Evolutionary conservation across 257 asterid species (phyloP), one percentile per base, ranked within the genome.

Genomic region (Nicotiana attenuata): DNA sequence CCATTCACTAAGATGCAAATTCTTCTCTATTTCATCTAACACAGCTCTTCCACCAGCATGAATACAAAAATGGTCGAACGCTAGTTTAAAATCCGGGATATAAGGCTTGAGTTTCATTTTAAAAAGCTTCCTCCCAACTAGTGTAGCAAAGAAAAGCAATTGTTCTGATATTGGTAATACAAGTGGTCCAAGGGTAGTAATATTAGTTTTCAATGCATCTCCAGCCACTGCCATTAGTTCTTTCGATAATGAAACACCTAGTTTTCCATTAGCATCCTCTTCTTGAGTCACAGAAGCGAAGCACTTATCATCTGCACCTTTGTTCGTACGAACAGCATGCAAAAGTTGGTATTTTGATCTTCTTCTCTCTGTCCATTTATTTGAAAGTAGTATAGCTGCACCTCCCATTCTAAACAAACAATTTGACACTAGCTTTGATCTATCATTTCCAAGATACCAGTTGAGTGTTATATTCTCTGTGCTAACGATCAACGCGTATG

Each of bases 221-320:
- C 90, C 90, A 55, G 90, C 90, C n/a, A 87, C 90, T 7, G 87
- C 90, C 90, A 87, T 87, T 26, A 87, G 88, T 11, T 87, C 90
- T 73, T 83, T 87, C 16, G 90, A 87, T 75, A 87, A 83, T 28
- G 90, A 82, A 55, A 87, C 88, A 4, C 88, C 88, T 69, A 83
- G 16, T 76, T 69, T 87, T 19, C 90, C 88, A 1, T 68, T 76
- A 56, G 65, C 80, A 47, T 87, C 90, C 16, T 87, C 90, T 77
- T 85, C 88, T 78, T 87, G 90, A 13, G 84, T 65, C 7, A 87
- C 88, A 7, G 88, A 87, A 55, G 88, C 88, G 71, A 31, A 87
- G 69, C 90, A 87, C 59, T 85, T 87, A 8, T 82, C 85, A 50
- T 87, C 90, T 60, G 90, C 85, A 20, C 90, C 90, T 65, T 87